phyloP scores from a whole-genome alignment of 345 rosid genomes.

The Boechera retrofracta region DNA sequence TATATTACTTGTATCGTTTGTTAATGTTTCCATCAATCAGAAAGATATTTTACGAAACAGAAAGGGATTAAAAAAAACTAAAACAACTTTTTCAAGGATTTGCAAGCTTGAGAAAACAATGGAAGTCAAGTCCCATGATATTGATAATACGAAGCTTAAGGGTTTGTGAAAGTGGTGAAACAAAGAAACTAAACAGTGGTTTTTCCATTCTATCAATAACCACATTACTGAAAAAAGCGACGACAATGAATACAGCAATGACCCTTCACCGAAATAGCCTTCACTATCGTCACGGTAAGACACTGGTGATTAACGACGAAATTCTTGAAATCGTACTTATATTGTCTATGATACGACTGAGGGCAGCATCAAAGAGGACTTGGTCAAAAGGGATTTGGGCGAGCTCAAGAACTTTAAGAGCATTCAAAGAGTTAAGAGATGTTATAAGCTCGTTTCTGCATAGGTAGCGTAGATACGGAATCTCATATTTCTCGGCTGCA shows the following conservation, averaged over 20 bases:
- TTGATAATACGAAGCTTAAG: too few species aligned
- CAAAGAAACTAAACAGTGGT: background rate
- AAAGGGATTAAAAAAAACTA: too few species aligned
- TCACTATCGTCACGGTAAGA: background rate
- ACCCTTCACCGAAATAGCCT: background rate
- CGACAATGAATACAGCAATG: too few species aligned
- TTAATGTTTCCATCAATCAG: too few species aligned
- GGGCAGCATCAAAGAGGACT: background rate
- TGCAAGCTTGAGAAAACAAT: too few species aligned
- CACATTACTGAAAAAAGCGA: too few species aligned
- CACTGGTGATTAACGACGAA: background rate
- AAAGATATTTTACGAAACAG: too few species aligned
- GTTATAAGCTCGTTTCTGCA: background rate
- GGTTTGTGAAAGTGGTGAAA: background rate
- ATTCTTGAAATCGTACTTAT: background rate
- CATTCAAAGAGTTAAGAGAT: background rate
- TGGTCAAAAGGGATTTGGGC: background rate
- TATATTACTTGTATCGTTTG: too few species aligned
- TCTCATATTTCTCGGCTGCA: constrained; percentile 14
- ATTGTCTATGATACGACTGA: background rate
- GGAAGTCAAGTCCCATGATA: too few species aligned
- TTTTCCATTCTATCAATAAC: background rate
- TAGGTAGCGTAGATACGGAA: background rate
- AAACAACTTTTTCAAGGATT: too few species aligned
- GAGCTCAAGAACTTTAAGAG: background rate